A percentile compares a stretch with the other conserved stretches of the same genome.
phyloP scores from a whole-genome alignment of 2,329 filamentous ascomycete genomes.

The Stylonectria norvegica region DNA sequence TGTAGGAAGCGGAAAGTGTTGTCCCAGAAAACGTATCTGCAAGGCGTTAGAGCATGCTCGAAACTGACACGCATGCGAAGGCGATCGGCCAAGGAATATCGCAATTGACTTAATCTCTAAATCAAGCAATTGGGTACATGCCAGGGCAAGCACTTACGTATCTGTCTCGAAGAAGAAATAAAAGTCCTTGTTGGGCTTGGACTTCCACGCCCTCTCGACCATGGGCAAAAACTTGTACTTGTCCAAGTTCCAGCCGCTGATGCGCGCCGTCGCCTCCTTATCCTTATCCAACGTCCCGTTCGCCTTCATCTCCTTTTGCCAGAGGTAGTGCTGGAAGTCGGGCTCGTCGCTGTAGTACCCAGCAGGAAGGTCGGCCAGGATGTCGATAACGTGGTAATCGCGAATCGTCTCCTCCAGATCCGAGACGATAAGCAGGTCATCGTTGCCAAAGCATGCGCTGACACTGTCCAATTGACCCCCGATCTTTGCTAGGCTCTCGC shows the following conservation, averaged over 20 bases:
- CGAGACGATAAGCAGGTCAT: conserved; percentile 47
- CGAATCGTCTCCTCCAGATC: conserved; percentile 46
- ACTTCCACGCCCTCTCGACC: conserved; percentile 47
- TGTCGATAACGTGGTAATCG: conserved; percentile 42
- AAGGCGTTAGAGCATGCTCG: conserved; percentile 2
- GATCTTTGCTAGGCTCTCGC: conserved; percentile 26
- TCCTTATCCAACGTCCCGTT: conserved; percentile 33
- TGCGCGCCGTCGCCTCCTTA: conserved; percentile 29
- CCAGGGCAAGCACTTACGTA: conserved; percentile 43
- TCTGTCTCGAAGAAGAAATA: conserved; percentile 57
- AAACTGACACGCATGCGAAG: too few species aligned
- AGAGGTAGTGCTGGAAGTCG: conserved; percentile 39
- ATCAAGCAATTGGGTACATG: too few species aligned
- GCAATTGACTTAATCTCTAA: too few species aligned
- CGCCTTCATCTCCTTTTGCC: conserved; percentile 34
- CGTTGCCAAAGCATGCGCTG: conserved; percentile 46
- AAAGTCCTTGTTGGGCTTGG: conserved; percentile 48
- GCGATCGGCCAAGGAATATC: too few species aligned
- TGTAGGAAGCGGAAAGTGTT: conserved; percentile 48
- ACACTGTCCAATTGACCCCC: conserved; percentile 48
- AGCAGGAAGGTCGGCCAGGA: conserved; percentile 44
- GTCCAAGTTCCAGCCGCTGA: conserved; percentile 50
- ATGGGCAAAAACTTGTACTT: conserved; percentile 57
- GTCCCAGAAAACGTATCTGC: conserved; percentile 32
- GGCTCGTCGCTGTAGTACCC: conserved; percentile 32